Evolutionary conservation across 2,329 filamentous ascomycete genomes (phyloP), one percentile per base, ranked within the genome.

Genomic region (Aspergillus calidoustus): DNA sequence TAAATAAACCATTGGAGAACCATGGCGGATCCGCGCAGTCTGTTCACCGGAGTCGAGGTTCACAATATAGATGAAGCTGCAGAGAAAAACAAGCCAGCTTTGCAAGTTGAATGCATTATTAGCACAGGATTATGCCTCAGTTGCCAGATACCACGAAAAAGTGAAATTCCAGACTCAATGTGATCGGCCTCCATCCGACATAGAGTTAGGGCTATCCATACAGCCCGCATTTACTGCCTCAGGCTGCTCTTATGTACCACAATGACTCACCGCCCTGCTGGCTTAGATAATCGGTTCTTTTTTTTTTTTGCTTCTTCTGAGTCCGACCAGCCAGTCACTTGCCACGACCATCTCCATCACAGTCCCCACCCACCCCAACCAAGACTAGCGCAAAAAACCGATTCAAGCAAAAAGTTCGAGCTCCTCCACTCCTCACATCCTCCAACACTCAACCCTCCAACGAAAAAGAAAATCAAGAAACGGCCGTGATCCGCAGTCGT

Each of bases 401-500:
- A 15, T 15, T 17, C 19, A 50, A 51, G 51, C 52, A 57, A 57
- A 57, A 41, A 28, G 30, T 46, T n/a, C 8, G 34, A 22, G 19
- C 31, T 50, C 47, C 47, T 23, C 48, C 25, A 56, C 30, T 31
- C 17, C 13, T 49, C 30, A 15, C 22, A 2, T 13, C 23, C 46
- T 25, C 4, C 46, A 15, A 60, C 51, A 34, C 15, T 57, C 50
- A 41, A 49, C 47, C 30, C 50, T 7, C 38, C 38, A 34, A 31
- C 38, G 15, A 50, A 28, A 28, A 54, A 31, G 15, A 22, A 54
- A 64, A 60, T 59, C 61, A 61, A 64, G 63, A 41, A 53, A 59
- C 67, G 74, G 73, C 73, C 70, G 74, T 75, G 74, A 76, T 76
- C 74, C 73, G 68, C 70, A 68, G 74, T 58, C 69, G 73, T 76